A percentile compares a stretch with the other conserved stretches of the same genome.
Conservation (phyloP, 441 rosid genomes). For the Euphorbia corollata region DNA sequence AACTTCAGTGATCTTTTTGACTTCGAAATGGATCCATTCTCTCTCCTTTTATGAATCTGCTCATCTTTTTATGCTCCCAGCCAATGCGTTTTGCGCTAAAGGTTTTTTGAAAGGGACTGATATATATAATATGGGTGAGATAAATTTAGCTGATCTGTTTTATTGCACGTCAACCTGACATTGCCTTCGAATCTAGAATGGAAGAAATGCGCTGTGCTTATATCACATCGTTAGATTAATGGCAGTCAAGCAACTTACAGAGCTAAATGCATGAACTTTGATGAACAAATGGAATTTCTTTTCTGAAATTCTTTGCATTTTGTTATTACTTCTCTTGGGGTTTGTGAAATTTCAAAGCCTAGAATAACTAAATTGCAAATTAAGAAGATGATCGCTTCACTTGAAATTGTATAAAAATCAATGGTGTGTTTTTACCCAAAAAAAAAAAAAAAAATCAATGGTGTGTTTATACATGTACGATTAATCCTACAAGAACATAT, state of each 20-base stretch:
- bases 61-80: not conserved
- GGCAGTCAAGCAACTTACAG: no score
- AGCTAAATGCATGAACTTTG: no score
- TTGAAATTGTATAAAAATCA: not conserved
- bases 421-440: not conserved
- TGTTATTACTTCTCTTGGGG: not conserved
- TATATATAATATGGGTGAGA: not conserved
- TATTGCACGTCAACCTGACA: no score
- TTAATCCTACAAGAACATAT: not conserved
- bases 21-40: constrained; percentile 29
- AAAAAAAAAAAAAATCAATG: no score
- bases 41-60: constrained; percentile 23
- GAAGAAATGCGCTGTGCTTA: no score
- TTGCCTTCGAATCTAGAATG: no score
- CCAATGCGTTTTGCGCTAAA: not conserved
- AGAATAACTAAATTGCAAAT: not conserved
- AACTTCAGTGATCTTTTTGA: constrained; percentile 21
- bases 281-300: no score
- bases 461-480: not conserved
- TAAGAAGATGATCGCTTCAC: not conserved
- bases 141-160: not conserved
- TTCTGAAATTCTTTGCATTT: no score
- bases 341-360: no score
- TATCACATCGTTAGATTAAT: no score
- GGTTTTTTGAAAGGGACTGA: no score